Percentiles rank a stretch among this genome's conserved stretches.
Evolutionary conservation across 129 eudicot species (phyloP).

Genomic region (Tagetes erecta): DNA sequence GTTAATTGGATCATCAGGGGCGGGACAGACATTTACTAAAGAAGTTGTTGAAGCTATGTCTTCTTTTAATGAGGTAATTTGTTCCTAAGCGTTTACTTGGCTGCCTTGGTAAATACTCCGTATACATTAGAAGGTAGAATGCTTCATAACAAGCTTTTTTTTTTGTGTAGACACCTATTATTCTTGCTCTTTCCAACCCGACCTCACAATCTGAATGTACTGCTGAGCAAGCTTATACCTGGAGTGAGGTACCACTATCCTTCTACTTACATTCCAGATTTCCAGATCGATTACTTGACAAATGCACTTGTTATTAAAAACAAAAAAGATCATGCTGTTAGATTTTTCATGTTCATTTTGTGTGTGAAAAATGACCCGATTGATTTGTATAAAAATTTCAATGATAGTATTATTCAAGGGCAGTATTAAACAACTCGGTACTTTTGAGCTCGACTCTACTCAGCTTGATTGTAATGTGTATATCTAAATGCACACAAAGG

Average conservation of each 20-base stretch:
- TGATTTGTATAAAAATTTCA: neutral
- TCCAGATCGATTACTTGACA: neutral
- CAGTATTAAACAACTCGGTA: too few relatives aligned
- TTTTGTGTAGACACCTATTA: constrained; percentile 75
- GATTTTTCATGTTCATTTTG: neutral
- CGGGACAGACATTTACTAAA: constrained; percentile 88
- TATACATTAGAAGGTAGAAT: constrained; percentile 11
- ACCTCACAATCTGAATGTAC: constrained; percentile 98
- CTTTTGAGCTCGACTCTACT: too few relatives aligned
- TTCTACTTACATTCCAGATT: constrained; percentile 13
- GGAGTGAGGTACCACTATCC: constrained; percentile 76
- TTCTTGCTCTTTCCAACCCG: constrained; percentile 95
- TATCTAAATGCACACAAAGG: too few relatives aligned
- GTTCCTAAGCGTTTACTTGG: constrained; percentile 1
- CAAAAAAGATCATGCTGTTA: neutral
- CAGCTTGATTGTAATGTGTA: too few relatives aligned
- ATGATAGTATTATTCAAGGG: neutral
- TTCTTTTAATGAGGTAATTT: constrained; percentile 71
- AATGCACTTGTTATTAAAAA: neutral
- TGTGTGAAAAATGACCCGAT: neutral
- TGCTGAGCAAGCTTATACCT: constrained; percentile 93
- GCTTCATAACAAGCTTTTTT: constrained; percentile 3
- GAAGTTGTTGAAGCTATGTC: constrained; percentile 90
- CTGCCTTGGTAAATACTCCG: neutral
- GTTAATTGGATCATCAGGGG: constrained; percentile 97